A percentile compares a stretch with the other conserved stretches of the same genome.
Evolutionary conservation across 2,329 filamentous ascomycete species (phyloP).

Genomic region (Lachnellula willkommii): DNA sequence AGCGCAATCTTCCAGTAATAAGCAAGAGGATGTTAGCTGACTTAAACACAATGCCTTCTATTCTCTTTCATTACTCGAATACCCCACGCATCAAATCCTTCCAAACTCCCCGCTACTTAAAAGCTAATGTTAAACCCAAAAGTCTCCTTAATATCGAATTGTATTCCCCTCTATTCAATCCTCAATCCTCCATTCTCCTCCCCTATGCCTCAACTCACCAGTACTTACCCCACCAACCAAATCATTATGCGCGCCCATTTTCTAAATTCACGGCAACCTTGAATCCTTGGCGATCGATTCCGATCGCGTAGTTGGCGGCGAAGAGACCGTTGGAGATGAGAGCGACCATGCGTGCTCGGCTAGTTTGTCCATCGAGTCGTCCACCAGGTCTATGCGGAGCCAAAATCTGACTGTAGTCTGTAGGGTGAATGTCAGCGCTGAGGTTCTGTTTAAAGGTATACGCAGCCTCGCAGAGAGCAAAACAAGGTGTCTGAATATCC

Average conservation of each 20-base stretch:
- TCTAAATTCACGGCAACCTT: not conserved
- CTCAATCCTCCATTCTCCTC: not conserved
- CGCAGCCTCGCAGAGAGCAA: not conserved
- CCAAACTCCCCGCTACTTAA: too few relatives aligned
- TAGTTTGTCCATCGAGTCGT: constrained; percentile 64
- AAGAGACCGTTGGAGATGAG: constrained; percentile 70
- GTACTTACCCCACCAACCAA: not conserved
- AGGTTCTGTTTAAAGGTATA: too few relatives aligned
- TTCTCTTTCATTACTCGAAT: too few relatives aligned
- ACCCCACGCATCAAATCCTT: too few relatives aligned
- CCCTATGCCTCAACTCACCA: not conserved
- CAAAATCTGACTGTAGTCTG: constrained; percentile 35
- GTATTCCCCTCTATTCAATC: too few relatives aligned
- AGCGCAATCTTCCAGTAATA: too few relatives aligned
- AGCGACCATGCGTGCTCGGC: constrained; percentile 65
- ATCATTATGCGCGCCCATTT: not conserved
- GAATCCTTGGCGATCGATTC: constrained; percentile 38
- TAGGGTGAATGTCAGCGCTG: not conserved
- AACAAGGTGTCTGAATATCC: constrained; percentile 27
- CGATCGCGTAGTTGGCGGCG: constrained; percentile 63
- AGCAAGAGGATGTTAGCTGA: too few relatives aligned
- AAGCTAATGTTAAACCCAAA: too few relatives aligned
- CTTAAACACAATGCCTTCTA: too few relatives aligned
- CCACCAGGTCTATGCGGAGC: constrained; percentile 59
- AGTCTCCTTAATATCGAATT: too few relatives aligned